Percentiles rank a stretch among this genome's conserved stretches.
These are phyloP conservation scores for Penicillium paradoxum DNA, from an alignment of 495 filamentous ascomycete species.

Conservation along the genomic window DNA sequence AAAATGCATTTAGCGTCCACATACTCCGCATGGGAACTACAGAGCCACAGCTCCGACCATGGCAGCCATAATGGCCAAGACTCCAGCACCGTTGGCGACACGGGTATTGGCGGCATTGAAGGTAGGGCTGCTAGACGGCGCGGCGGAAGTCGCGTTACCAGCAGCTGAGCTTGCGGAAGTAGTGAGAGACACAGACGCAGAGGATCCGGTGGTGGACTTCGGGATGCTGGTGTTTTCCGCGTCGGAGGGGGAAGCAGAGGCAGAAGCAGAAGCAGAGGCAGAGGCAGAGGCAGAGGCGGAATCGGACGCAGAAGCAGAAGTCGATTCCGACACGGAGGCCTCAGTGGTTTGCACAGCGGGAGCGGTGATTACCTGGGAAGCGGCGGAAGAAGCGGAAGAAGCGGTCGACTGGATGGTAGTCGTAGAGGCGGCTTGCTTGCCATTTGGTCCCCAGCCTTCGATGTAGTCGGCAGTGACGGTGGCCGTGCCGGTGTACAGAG, in stretches of 20 bases:
- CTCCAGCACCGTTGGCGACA: constrained; percentile 8
- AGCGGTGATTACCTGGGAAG: not conserved
- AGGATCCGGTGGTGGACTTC: not conserved
- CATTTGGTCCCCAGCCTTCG: constrained; percentile 31
- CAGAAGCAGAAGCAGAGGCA: constrained; percentile 12
- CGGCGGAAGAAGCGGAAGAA: not conserved
- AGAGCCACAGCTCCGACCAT: constrained; percentile 26
- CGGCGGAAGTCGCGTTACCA: constrained; percentile 10
- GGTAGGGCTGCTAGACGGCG: constrained; percentile 5
- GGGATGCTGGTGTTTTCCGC: not conserved
- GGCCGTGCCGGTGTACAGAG: constrained; percentile 51
- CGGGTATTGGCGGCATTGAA: constrained; percentile 9
- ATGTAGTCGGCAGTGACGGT: constrained; percentile 48
- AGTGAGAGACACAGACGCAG: constrained; percentile 8
- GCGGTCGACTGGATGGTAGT: constrained; percentile 14
- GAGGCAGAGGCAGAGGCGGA: constrained; percentile 9
- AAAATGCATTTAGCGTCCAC: not conserved
- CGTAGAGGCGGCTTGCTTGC: constrained; percentile 17
- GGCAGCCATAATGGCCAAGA: constrained; percentile 23
- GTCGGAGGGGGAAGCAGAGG: constrained; percentile 11
- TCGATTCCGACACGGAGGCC: not conserved
- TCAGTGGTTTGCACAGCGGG: not conserved
- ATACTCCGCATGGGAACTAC: constrained; percentile 2
- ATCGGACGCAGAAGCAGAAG: constrained; percentile 12
- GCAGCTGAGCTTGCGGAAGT: constrained; percentile 11